Evolutionary conservation across 768 basidiomycete genomes (phyloP).

Genomic region (Galerina marginata): DNA sequence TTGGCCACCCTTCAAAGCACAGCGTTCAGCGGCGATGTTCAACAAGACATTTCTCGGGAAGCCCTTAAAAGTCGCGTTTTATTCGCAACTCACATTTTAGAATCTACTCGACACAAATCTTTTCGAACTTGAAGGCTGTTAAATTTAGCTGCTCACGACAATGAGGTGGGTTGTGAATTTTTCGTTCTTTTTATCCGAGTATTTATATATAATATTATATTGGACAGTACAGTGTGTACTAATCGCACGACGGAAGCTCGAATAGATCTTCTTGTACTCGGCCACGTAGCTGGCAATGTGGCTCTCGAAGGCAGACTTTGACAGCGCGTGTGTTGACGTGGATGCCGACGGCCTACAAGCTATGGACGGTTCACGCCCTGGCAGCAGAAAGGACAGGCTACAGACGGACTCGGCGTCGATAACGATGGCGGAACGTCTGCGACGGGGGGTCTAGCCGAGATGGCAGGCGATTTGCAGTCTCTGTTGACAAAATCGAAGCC

Average conservation of each 20-base stretch:
- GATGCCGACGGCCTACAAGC: slow-evolving; percentile 50
- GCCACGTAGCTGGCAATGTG: slow-evolving; percentile 82
- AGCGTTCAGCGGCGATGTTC: no score
- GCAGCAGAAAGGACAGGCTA: slow-evolving; percentile 33
- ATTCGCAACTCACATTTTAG: no score
- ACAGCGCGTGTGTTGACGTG: slow-evolving; percentile 44
- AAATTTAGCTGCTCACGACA: no score
- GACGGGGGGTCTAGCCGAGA: slow-evolving; percentile 82
- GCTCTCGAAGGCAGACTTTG: slow-evolving; percentile 75
- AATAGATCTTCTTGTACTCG: slow-evolving; percentile 71
- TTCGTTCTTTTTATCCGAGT: no score
- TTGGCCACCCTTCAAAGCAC: no score
- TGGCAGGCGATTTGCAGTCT: slow-evolving; percentile 72
- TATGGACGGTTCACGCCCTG: slow-evolving; percentile 35
- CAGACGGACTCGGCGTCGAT: slow-evolving; percentile 45
- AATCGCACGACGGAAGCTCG: slow-evolving; percentile 66
- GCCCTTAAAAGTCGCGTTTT: no score
- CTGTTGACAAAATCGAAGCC: slow-evolving; percentile 70
- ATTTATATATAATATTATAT: no score
- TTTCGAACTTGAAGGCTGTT: no score
- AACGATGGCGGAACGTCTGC: slow-evolving; percentile 65
- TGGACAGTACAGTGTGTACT: no score
- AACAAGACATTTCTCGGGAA: no score
- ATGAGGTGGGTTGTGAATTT: no score
- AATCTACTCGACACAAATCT: no score